Evolutionary conservation across 306 rosid species (phyloP), one percentile per base, ranked within the genome.

Genomic region (Macrotyloma uniflorum): DNA sequence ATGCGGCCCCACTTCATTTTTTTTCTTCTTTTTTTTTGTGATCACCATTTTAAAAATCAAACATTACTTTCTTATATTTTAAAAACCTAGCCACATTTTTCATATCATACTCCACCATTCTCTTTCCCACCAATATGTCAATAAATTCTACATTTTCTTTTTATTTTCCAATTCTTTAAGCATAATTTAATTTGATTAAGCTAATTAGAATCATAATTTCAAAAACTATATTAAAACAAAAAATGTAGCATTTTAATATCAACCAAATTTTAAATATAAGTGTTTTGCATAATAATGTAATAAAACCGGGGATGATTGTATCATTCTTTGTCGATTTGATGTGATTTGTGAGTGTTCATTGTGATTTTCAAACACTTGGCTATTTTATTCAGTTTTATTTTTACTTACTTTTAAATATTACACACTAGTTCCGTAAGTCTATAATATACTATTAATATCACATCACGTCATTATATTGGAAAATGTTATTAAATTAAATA

Each of bases 1-100:
- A 28, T 54, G 18, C 69, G 93, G 73, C 68, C 89, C 88, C 75
- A 46, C 71, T 19, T 79, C 4, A 57, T 55, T 72, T 74, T 0
- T 18, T 13, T 55, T 12, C 4, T 22, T 20, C 28, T 43, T 8
- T 3, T 15, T 20, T 43, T 67, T 24, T 10, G 13, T 36, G 30
- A n/a, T 62, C 36, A 32, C 3, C 57, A 58, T 45, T 70, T 70
- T 23, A 38, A 35, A 72, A 47, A 49, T 46, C 15, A n/a, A n/a
- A 65, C 51, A 53, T 49, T 35, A 24, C 28, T 18, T 38, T 8
- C 18, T 47, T 5, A 70, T 12, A 26, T 28, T 61, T 40, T 33
- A 32, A 46, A 40, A 12, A 30, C 36, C 63, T 33, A 32, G 43
- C 71, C 30, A 28, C 28, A 28, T 35, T 1, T n/a, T 50, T 2